Evolutionary conservation across 2,329 filamentous ascomycete species (phyloP), one percentile per base, ranked within the genome.

Genomic region (Trichoderma harzianum): DNA sequence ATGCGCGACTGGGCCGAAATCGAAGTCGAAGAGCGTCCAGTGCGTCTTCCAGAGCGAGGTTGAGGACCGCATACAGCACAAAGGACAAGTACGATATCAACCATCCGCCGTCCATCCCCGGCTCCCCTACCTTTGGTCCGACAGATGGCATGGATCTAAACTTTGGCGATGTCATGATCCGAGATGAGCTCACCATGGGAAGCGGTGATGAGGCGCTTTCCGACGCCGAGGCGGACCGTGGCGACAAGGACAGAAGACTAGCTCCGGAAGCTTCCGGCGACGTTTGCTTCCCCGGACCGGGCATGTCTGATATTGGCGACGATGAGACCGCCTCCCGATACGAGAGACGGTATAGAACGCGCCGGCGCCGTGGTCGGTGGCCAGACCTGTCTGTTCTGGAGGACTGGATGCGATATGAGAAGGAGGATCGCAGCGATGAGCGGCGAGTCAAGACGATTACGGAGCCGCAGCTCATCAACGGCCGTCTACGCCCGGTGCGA

Each of bases 401-500:
- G 72, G 93, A 97, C 74, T 99, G 95, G 95, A 94, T 92, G 73
- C 88, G 88, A 5, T 90, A 95, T 75, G 96, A 99, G 81, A 97
- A 69, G 39, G 94, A 97, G 79, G 81, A 82, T 24, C 89, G 93
- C 67, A 95, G 89, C 68, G 93, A 96, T 71, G 93, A 93, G 69
- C 89, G 93, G 53, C 90, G 94, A 3, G 92, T 92, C 61, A 97
- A 97, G 83, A 96, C 92, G 80, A 95, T 98, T 75, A 97, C 92
- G 7, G 96, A 99, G 79, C 96, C 96, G 11, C 91, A 98, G 78
- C 89, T 98, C 76, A 91, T 99, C 72, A 95, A 95, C 72, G 96
- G 96, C 0, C 89, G 96, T 69, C 84, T 99, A 58, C 90, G 96
- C 6, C 94, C 95, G 14, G 90, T 93, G 51, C 90, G 92, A 74